Evolutionary conservation across 257 asterid genomes (phyloP).

Genomic region (Nicotiana noctiflora): DNA sequence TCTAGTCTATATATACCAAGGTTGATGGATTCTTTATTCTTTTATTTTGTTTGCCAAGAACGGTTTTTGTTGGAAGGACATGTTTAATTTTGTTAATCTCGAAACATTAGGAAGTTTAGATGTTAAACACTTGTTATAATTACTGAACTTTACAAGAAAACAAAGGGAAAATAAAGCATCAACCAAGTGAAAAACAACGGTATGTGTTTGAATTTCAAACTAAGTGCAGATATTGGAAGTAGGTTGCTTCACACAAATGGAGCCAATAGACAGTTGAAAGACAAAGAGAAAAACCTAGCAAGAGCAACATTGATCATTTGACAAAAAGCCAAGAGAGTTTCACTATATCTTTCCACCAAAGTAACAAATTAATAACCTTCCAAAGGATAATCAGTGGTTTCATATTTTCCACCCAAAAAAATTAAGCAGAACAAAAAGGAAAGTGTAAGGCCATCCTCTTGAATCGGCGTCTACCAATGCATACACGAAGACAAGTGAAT

Average conservation of each 20-base stretch:
- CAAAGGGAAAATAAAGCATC: not conserved
- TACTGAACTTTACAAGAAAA: too few relatives aligned
- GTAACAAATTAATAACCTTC: not conserved
- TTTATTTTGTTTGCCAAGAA: not conserved
- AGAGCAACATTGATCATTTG: not conserved
- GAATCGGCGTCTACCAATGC: too few relatives aligned
- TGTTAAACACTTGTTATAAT: not conserved
- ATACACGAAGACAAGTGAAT: not conserved
- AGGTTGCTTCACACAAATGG: not conserved
- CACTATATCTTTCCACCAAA: not conserved
- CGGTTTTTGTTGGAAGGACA: not conserved
- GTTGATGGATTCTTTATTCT: too few relatives aligned
- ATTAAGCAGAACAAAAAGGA: too few relatives aligned
- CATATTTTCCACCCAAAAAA: too few relatives aligned
- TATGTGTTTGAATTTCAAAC: too few relatives aligned
- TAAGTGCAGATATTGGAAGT: too few relatives aligned
- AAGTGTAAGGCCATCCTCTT: too few relatives aligned
- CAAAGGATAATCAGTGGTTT: too few relatives aligned
- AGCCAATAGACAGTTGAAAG: not conserved
- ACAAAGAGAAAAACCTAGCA: not conserved
- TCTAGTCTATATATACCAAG: too few relatives aligned
- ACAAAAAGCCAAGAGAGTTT: not conserved
- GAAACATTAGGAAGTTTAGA: not conserved
- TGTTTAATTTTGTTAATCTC: not conserved
- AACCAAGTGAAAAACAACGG: not conserved